Evolutionary conservation across 768 basidiomycete genomes (phyloP), one percentile per base, ranked within the genome.

Genomic region (Leccinum aurantiacum): DNA sequence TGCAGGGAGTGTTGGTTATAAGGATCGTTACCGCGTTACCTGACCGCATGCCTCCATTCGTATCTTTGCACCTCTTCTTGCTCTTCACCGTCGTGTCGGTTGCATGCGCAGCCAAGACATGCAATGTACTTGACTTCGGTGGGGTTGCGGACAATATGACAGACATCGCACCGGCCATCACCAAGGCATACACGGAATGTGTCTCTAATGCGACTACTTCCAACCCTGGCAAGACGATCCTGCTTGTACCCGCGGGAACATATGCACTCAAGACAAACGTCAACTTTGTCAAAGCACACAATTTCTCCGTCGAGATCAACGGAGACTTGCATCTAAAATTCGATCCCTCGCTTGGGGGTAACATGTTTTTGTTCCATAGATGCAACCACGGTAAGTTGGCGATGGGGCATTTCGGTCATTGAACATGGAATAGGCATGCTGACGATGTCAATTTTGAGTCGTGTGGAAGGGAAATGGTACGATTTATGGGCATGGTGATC

Each of bases 401-500:
- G 14, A 2, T 6, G 2, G 37, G 47, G 15, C 24, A 17, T 44
- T 8, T 38, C 27, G 25, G 22, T 14, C 29, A 24, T n/a, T 19
- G 35, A 11, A 50, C 35, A 13, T 27, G 33, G 17, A 10, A 24
- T 9, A 22, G n/a, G 17, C 19, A 17, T 27, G 29, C 35, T 57
- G 54, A 46, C 27, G 25, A 46, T 17, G 19, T 25, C 31, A 0
- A 56, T 48, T 17, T 7, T 46, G 19, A 54, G 55, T 54, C 13
- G 49, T 65, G 33, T 59, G 63, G 57, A 54, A 15, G 22, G 59
- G 57, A 14, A 52, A 3, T 0, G 63, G 59, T 24, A 44, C 57
- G 24, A 56, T 68, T 29, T 4, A 58, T 14, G 63, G 63, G 22
- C 37, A 68, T 1, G 57, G 48, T 5, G 41, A 48, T 37, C 53